Percentiles rank a stretch among this genome's conserved stretches.
These are phyloP conservation scores for Serendipita sp. DNA, from an alignment of 768 basidiomycete genomes.

Conservation along the genomic window DNA sequence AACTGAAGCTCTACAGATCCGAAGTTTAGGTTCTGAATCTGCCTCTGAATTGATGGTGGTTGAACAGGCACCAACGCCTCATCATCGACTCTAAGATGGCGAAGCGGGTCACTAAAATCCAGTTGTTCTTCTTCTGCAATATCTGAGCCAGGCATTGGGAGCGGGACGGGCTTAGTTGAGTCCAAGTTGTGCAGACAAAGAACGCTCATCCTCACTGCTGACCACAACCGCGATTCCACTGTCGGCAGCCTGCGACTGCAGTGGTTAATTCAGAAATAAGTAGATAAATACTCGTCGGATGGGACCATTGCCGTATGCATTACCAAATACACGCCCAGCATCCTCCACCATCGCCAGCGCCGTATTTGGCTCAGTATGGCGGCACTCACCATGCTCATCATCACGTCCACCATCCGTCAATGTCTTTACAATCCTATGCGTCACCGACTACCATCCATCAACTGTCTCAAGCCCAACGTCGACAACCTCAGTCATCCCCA, in stretches of 20 bases:
- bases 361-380: constrained; percentile 23
- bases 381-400: constrained; percentile 8
- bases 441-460: constrained; percentile 66
- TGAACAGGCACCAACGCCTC: constrained; percentile 36
- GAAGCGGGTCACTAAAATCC: constrained; percentile 40
- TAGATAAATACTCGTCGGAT: background rate
- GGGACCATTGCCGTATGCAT: constrained; percentile 1
- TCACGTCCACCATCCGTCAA: constrained; percentile 27
- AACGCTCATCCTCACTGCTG: background rate
- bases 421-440: constrained; percentile 31
- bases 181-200: background rate
- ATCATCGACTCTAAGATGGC: constrained; percentile 35
- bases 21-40: constrained; percentile 16
- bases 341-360: constrained; percentile 56
- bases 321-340: constrained; percentile 37
- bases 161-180: background rate
- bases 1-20: constrained; percentile 20
- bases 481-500: constrained; percentile 25
- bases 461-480: constrained; percentile 39
- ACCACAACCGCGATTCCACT: background rate
- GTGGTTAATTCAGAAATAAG: background rate
- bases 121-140: constrained; percentile 37
- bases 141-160: constrained; percentile 14
- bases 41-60: constrained; percentile 31
- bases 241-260: background rate